Evolutionary conservation across 2,329 filamentous ascomycete species (phyloP), one percentile per base, ranked within the genome.

Genomic region (Pseudogymnoascus sp.): DNA sequence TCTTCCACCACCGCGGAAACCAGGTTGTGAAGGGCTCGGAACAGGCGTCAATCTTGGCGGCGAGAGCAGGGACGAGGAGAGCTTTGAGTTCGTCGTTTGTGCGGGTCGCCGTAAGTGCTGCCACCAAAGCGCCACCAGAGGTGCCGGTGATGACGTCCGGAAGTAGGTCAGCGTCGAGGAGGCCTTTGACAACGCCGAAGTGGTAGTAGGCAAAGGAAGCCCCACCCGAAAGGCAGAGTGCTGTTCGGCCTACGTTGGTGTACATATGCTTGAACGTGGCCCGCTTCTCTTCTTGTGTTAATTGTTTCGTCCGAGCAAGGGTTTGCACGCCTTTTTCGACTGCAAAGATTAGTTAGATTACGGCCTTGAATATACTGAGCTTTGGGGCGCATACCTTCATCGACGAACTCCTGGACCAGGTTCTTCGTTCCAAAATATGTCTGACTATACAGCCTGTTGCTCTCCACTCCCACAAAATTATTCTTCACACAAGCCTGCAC

Each of bases 401-500:
- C 90, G 45, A 96, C 77, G 69, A 92, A 97, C 60, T 86, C 85
- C 73, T 97, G 94, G 28, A 96, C 89, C 64, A 96, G 74, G 63
- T 94, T 84, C 73, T 99, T 99, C n/a, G 94, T 97, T 30, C 94
- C 94, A 67, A 91, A 96, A 71, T 99, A 99, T 2, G 92, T 95
- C 75, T 97, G 92, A 68, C 90, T 95, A 72, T 99, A 99, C n/a
- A 99, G 75, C 59, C 90, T 82, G 8, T 92, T 85, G 68, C 96
- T 97, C 73, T 99, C 94, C 12, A 96, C 86, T 0, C 94, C 94
- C 15, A 90, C 90, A 73, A 97, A 99, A 70, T 99, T 97, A 74
- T 92, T 95, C 80, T 96, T 99, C 67, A 96, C 88, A 71, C 92
- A 97, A 12, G 89, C 90, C 75, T 96, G 90, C 18, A 95, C 77